Conservation (phyloP, 495 filamentous ascomycete species). For the Xylaria palmicola region DNA sequence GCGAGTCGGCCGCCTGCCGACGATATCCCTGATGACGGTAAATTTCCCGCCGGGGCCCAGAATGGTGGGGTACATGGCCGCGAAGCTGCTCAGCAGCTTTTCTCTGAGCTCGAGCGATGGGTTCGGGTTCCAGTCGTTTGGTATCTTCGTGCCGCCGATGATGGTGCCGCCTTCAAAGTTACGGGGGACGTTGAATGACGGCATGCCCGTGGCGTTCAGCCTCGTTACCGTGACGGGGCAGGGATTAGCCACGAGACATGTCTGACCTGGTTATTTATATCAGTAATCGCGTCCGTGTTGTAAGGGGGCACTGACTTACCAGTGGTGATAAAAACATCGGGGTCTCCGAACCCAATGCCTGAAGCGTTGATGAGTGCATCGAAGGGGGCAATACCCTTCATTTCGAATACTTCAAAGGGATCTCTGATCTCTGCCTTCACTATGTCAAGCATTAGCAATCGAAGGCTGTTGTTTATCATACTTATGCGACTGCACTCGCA, state of each 20-base stretch:
- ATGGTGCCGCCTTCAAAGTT: slow-evolving; percentile 59
- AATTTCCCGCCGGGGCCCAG: slow-evolving; percentile 29
- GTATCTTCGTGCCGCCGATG: slow-evolving; percentile 64
- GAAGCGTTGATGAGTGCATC: slow-evolving; percentile 59
- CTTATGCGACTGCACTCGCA: background rate
- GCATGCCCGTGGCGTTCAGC: slow-evolving; percentile 60
- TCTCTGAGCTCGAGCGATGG: slow-evolving; percentile 48
- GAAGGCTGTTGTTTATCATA: no score
- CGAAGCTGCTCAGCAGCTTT: slow-evolving; percentile 43
- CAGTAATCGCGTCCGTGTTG: background rate
- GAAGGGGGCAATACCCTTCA: slow-evolving; percentile 34
- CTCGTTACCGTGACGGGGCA: slow-evolving; percentile 55
- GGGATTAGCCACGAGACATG: slow-evolving; percentile 42
- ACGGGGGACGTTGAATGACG: slow-evolving; percentile 58
- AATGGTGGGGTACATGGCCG: slow-evolving; percentile 39
- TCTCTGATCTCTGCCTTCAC: slow-evolving; percentile 44
- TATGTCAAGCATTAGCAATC: background rate
- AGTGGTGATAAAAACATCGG: slow-evolving; percentile 54
- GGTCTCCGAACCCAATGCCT: slow-evolving; percentile 54
- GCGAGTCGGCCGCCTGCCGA: slow-evolving; percentile 44
- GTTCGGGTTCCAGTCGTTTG: slow-evolving; percentile 53
- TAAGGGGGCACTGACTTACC: slow-evolving; percentile 33
- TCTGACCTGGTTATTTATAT: slow-evolving; percentile 36
- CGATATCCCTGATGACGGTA: slow-evolving; percentile 44
- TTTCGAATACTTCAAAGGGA: slow-evolving; percentile 47